Evolutionary conservation across 495 filamentous ascomycete species (phyloP).

Genomic region (Aspergillus bertholletiae): DNA sequence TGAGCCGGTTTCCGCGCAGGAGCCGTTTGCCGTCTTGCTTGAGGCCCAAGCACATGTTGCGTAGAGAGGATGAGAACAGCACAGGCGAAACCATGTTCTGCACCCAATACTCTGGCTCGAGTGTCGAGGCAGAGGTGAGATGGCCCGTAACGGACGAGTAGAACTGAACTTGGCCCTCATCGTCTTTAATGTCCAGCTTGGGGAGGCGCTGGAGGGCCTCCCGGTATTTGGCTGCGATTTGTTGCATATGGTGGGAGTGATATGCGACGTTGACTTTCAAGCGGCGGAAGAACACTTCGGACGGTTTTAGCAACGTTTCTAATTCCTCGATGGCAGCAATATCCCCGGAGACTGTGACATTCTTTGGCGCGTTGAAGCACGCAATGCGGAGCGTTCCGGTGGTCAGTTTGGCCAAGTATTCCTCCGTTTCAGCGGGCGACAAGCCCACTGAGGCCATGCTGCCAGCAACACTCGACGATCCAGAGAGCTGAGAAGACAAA

Average conservation of each 20-base stretch:
- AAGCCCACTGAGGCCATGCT: constrained; percentile 19
- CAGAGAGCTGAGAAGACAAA: background rate
- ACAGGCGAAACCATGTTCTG: constrained; percentile 42
- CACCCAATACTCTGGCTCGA: constrained; percentile 35
- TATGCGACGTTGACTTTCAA: constrained; percentile 14
- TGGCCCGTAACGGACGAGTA: background rate
- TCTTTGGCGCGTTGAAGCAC: constrained; percentile 36
- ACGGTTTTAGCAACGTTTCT: background rate
- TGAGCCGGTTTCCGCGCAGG: background rate
- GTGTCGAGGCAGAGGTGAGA: background rate
- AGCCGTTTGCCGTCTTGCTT: background rate
- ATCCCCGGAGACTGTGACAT: constrained; percentile 39
- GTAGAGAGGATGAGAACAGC: constrained; percentile 29
- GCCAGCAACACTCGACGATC: background rate
- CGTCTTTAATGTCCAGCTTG: background rate
- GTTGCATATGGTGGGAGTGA: constrained; percentile 27
- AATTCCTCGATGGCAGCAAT: constrained; percentile 29
- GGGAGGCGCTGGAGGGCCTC: background rate
- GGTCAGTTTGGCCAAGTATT: background rate
- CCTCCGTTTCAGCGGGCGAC: background rate
- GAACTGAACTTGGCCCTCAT: background rate
- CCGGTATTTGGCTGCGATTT: constrained; percentile 5
- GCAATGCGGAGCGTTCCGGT: constrained; percentile 24
- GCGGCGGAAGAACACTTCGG: constrained; percentile 2
- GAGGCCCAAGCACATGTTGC: background rate